Evolutionary conservation across 2,329 filamentous ascomycete species (phyloP).

Genomic region (Fusarium ambrosium): DNA sequence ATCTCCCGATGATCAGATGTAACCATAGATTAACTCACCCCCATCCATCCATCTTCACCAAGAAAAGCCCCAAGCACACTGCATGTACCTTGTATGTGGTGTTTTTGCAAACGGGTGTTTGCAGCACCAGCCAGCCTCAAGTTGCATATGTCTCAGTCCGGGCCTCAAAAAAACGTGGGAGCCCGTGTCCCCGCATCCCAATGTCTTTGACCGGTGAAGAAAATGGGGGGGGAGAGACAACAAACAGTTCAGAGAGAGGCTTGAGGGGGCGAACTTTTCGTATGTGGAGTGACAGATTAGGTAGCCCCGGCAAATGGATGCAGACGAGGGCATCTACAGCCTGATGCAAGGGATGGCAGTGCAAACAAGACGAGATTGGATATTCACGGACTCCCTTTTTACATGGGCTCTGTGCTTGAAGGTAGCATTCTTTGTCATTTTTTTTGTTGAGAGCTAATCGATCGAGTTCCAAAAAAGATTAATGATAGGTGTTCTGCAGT

Average conservation of each 20-base stretch:
- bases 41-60: not conserved
- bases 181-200: not conserved
- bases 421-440: not conserved
- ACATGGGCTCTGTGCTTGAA: too few relatives aligned
- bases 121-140: not conserved
- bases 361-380: not conserved
- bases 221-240: too few relatives aligned
- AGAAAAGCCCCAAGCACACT: not conserved
- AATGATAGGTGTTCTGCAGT: not conserved
- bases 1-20: too few relatives aligned
- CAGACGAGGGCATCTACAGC: not conserved
- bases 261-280: too few relatives aligned
- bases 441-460: not conserved
- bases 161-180: slow-evolving; percentile 4
- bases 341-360: not conserved
- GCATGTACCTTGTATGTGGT: not conserved
- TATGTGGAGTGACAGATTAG: not conserved
- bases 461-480: not conserved
- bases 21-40: too few relatives aligned
- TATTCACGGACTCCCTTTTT: not conserved
- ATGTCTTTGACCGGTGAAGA: too few relatives aligned
- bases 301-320: not conserved
- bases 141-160: not conserved
- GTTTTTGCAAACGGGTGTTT: slow-evolving; percentile 8
- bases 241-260: too few relatives aligned